Evolutionary conservation across 352 stramenopile genomes (phyloP), one percentile per base, ranked within the genome.

Genomic region (Pythium graminicola): DNA sequence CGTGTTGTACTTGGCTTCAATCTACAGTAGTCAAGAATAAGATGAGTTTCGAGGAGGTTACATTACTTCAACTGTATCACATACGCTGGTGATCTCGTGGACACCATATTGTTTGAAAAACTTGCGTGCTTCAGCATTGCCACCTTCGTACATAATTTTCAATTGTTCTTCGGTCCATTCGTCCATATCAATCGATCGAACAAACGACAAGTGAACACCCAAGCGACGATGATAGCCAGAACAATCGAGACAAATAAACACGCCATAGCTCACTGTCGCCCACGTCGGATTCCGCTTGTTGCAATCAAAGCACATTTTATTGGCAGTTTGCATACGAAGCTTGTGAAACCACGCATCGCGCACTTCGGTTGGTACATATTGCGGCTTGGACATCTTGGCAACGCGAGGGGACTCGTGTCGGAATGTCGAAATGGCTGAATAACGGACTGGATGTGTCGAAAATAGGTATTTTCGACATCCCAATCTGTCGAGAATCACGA

Each of bases 241-340:
- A 70, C 93, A 98, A 60, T 97, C 93, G 36, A 98, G 73, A 60
- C 94, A 98, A 59, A 98, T 97, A 59, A 98, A 97, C 35, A 98
- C 88, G 58, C 94, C 94, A 67, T 97, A 98, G 14, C 86, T 96
- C 53, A 96, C 91, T 1, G 88, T 97, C 13, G 93, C 93, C 94
- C 95, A 98, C 43, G 78, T 96, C 32, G 95, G 94, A 67, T 98
- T 97, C 28, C 89, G 81, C 49, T 95, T 95, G 60, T 86, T 93
- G 73, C 95, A 98, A 75, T 98, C 95, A 66, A 98, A 98, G 72
- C 95, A 98, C 52, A 81, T 66, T 54, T 95, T 95, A 57, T 95
- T 95, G 43, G 84, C 84, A 19, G 72, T 71, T 17, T 65, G 63
- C 49, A 71, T 69, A 51, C 85, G 82, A 47, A 93, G 64, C 62